Evolutionary conservation across 441 rosid species (phyloP).

Genomic region (Populus hybrid): DNA sequence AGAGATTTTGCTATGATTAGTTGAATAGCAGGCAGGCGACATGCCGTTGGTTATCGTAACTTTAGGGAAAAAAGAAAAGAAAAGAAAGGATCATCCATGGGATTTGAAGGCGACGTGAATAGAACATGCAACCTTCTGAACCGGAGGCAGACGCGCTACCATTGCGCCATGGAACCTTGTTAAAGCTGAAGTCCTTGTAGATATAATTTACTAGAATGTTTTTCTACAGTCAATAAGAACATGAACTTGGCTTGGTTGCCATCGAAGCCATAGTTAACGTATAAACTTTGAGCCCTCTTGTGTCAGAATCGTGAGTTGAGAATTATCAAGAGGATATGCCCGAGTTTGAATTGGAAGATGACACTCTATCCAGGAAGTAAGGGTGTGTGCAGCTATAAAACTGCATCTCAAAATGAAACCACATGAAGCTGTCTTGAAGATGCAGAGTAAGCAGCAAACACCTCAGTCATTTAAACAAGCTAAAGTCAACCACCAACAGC

Average conservation of each 20-base stretch:
- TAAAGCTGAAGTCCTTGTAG: too few species aligned
- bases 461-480: neutral
- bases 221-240: too few species aligned
- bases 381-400: neutral
- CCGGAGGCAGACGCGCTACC: conserved; percentile 99
- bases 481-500: neutral
- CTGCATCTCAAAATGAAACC: neutral
- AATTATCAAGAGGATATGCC: neutral
- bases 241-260: too few species aligned
- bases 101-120: conserved; percentile 81
- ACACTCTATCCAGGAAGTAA: neutral
- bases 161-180: conserved; percentile 89
- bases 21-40: too few species aligned
- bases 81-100: neutral
- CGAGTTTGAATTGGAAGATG: neutral
- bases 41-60: too few species aligned
- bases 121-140: conserved; percentile 99
- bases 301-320: neutral
- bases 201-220: fast-evolving
- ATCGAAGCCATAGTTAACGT: too few species aligned
- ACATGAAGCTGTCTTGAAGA: neutral
- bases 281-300: neutral
- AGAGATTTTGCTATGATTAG: too few species aligned
- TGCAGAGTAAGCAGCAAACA: neutral
- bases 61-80: neutral